These are phyloP conservation scores for Fistulinella prunicolor DNA, from an alignment of 768 basidiomycete genomes.

Conservation along the genomic window DNA sequence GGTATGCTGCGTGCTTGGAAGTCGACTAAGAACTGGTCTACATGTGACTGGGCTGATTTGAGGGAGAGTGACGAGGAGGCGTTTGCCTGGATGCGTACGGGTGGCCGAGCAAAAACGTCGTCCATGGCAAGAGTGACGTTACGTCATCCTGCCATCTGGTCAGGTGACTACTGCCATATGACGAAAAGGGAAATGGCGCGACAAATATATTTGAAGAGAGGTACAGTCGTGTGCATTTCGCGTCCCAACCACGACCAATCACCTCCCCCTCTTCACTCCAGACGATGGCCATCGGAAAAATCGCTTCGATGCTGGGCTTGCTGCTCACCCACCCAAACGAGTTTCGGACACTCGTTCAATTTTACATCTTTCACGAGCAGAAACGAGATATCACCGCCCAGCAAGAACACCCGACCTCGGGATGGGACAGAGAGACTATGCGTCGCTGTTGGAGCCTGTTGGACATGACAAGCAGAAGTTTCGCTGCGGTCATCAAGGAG, in stretches of 20 bases:
- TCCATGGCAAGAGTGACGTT: conserved; percentile 38
- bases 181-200: neutral
- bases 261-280: no score
- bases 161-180: conserved; percentile 6
- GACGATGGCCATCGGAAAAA: conserved; percentile 46
- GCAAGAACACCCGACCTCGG: conserved; percentile 72
- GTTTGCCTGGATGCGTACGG: conserved; percentile 43
- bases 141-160: neutral
- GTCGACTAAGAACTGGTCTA: conserved; percentile 49
- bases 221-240: no score
- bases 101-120: conserved; percentile 43
- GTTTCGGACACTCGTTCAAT: conserved; percentile 80
- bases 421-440: conserved; percentile 88
- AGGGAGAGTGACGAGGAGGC: conserved; percentile 37
- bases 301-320: conserved; percentile 58
- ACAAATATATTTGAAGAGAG: no score
- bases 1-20: conserved; percentile 46
- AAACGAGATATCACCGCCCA: conserved; percentile 79
- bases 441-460: conserved; percentile 86
- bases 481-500: conserved; percentile 92
- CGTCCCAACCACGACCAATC: no score
- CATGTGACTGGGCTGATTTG: conserved; percentile 38
- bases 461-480: conserved; percentile 86
- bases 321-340: conserved; percentile 80
- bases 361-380: conserved; percentile 75